Evolutionary conservation across 1,284 basidiomycete species (phyloP).

Genomic region (Pholiota adiposa): DNA sequence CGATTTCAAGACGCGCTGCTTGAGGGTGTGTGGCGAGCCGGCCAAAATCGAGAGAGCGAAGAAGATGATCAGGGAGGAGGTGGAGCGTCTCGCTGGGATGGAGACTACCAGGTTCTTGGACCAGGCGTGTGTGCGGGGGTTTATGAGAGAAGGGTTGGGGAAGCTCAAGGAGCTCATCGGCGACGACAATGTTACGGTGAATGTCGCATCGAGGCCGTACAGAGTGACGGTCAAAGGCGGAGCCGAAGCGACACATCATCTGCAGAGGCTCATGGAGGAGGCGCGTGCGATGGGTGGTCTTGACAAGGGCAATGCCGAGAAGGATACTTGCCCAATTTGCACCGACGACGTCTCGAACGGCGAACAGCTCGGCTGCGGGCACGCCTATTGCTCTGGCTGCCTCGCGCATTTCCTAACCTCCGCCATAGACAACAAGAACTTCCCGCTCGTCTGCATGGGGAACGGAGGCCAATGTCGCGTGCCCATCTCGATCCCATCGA

Average conservation of each 20-base stretch:
- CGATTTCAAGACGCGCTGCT: slow-evolving; percentile 43
- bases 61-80: slow-evolving; percentile 43
- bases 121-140: slow-evolving; percentile 43
- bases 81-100: slow-evolving; percentile 43
- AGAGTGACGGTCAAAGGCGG: slow-evolving; percentile 51
- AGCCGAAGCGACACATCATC: slow-evolving; percentile 49
- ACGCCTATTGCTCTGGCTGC: slow-evolving; percentile 56
- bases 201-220: slow-evolving; percentile 34
- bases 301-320: slow-evolving; percentile 14
- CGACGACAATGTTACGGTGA: slow-evolving; percentile 50
- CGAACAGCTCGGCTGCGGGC: slow-evolving; percentile 51
- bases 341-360: slow-evolving; percentile 48
- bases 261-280: slow-evolving; percentile 46
- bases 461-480: slow-evolving; percentile 49
- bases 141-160: slow-evolving; percentile 49
- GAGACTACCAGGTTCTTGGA: slow-evolving; percentile 38
- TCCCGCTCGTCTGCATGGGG: slow-evolving; percentile 59
- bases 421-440: slow-evolving; percentile 44
- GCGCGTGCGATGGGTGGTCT: slow-evolving; percentile 30
- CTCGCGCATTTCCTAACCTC: slow-evolving; percentile 54
- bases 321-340: slow-evolving; percentile 54
- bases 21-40: slow-evolving; percentile 47
- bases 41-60: slow-evolving; percentile 41
- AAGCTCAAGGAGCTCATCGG: slow-evolving; percentile 52
- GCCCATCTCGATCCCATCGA: slow-evolving; percentile 53